A percentile compares a stretch with the other conserved stretches of the same genome.
Conservation (phyloP, 2,329 filamentous ascomycete species). For the Aspergillus aculeatus region DNA sequence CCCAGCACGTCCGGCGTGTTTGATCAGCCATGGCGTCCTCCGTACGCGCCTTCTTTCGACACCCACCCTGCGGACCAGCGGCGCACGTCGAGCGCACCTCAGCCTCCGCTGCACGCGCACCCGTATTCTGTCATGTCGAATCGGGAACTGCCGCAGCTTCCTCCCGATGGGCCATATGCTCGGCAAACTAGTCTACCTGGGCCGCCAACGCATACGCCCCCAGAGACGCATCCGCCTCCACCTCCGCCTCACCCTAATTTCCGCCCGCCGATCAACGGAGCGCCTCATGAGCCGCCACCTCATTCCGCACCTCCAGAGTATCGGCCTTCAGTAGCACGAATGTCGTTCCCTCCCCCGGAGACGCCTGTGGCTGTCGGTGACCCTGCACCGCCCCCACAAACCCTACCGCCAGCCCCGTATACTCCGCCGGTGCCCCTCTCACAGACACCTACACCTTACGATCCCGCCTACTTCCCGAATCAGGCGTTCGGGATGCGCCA, state of each 20-base stretch:
- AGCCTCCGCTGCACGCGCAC: conserved; percentile 29
- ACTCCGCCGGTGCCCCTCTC: conserved; percentile 26
- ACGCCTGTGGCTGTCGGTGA: conserved; percentile 30
- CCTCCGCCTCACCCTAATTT: conserved; percentile 28
- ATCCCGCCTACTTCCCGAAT: conserved; percentile 31
- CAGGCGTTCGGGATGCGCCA: conserved; percentile 35
- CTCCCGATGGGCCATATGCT: conserved; percentile 34
- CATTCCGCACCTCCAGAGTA: conserved; percentile 36
- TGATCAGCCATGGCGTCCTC: conserved; percentile 32
- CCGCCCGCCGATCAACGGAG: conserved; percentile 36
- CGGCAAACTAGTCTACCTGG: conserved; percentile 34
- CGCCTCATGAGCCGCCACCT: conserved; percentile 31
- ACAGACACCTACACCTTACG: conserved; percentile 32
- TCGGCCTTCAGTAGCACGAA: conserved; percentile 23
- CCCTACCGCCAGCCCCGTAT: conserved; percentile 33
- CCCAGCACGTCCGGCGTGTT: conserved; percentile 29
- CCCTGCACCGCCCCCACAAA: conserved; percentile 27
- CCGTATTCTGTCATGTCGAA: conserved; percentile 32
- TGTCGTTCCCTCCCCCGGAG: conserved; percentile 33
- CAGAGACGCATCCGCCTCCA: conserved; percentile 29
- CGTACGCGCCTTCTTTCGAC: conserved; percentile 31
- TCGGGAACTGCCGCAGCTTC: conserved; percentile 36
- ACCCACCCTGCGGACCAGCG: conserved; percentile 30
- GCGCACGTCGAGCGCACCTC: conserved; percentile 29
- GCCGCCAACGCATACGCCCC: conserved; percentile 29